Percentiles rank a stretch among this genome's conserved stretches.
Conservation (phyloP, 208 protist species). For the Crithidia acanthocephali region DNA sequence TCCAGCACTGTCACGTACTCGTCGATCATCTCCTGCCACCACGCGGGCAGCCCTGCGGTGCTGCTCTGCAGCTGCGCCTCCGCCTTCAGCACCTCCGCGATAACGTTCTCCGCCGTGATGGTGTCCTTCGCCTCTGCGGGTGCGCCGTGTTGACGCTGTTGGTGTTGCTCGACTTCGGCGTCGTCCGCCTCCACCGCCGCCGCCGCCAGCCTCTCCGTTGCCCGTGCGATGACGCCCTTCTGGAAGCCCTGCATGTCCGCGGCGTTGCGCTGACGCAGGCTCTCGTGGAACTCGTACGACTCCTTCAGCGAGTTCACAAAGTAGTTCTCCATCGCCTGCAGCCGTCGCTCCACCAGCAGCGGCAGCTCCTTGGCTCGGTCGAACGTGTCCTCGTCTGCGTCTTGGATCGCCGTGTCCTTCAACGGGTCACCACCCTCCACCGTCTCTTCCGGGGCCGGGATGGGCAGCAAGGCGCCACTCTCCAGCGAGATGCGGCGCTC, state of each 20-base stretch:
- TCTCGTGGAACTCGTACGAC: constrained; percentile 70
- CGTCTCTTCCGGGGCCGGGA: constrained; percentile 54
- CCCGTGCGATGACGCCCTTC: constrained; percentile 54
- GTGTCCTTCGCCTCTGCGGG: background rate
- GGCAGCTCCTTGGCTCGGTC: constrained; percentile 71
- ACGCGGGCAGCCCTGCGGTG: constrained; percentile 32
- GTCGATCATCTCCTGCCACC: constrained; percentile 58
- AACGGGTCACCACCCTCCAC: constrained; percentile 78
- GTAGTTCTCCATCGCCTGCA: constrained; percentile 88
- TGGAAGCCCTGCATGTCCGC: constrained; percentile 74
- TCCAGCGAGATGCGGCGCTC: constrained; percentile 79
- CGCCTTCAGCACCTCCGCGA: constrained; percentile 33
- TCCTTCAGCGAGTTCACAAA: constrained; percentile 63
- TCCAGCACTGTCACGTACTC: constrained; percentile 51
- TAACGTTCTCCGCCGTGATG: constrained; percentile 15
- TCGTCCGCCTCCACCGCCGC: constrained; percentile 4
- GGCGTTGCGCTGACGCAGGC: constrained; percentile 58
- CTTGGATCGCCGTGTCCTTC: constrained; percentile 83
- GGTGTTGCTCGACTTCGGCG: background rate
- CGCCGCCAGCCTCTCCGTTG: constrained; percentile 57
- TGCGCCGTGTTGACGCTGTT: background rate
- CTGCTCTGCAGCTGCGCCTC: constrained; percentile 15
- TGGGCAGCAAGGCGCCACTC: constrained; percentile 81
- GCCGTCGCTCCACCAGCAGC: constrained; percentile 67
- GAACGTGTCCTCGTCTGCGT: constrained; percentile 82